Base-by-base conservation (phyloP, 345 rosid genomes). In the Dovyalis caffra region DNA sequence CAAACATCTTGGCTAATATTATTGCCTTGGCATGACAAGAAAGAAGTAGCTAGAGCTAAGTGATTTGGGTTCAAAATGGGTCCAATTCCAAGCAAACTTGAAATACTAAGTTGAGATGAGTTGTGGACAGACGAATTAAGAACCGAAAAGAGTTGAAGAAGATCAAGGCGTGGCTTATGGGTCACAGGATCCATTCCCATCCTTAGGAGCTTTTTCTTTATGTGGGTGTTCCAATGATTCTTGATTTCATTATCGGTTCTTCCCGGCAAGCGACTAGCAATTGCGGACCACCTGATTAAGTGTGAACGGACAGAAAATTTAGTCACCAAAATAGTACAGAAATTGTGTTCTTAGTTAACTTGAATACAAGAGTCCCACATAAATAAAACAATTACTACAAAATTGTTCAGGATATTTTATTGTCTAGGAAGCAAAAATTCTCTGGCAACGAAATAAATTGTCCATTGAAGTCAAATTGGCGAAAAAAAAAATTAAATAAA, bases 111-210 rank as follows among this genome's bases (percentile, higher is more conserved):
- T 7, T 80, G 82, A 69, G 84, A 81, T 2, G 86, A 32, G 61
- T 25, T 66, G 38, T 51, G 29, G 37, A 68, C 72, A 33, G 77
- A 33, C 35, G 86, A 83, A 43, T 66, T 65, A 40, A 83, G 68
- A 63, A 66, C 18, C 8, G 87, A 77, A 73, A 64, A 67, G 29
- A 79, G 79, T 16, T 76, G 77, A 58, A 76, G 78, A 65, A 82
- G 74, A 72, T 90, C 93, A 8, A 93, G 81, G 15, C 91, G 89
- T 28, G 97, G 97, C 49, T 69, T 76, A 53, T 94, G 98, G 43
- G 98, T 94, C 0, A 86, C 86, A 8, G 98, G 98, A 68, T 94
- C 98, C 18, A 94, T 91, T 49, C 98, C 97, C 95, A 90, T 88
- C 71, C 88, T 83, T 3, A 90, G 28, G 2, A 94, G 88, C 57